phyloP scores from a whole-genome alignment of 163 green algal genomes.

The Scenedesmus sp. region DNA sequence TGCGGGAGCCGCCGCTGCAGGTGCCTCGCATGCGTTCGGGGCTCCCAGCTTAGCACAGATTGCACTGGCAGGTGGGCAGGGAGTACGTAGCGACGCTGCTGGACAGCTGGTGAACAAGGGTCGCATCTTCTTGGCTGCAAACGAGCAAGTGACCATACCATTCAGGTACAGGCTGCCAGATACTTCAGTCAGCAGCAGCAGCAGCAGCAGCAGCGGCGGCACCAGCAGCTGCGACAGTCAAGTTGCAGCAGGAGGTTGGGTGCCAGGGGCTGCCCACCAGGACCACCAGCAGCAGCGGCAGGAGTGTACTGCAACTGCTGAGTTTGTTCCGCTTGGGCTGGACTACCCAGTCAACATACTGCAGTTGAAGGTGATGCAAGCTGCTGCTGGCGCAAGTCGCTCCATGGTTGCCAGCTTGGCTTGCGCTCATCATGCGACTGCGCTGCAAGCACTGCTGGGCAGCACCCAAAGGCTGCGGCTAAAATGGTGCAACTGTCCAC shows the following conservation, averaged over 20 bases:
- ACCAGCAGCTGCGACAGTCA: neutral
- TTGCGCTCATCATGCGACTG: neutral
- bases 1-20: neutral
- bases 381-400: neutral
- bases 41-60: conserved; percentile 18
- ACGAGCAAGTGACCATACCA: conserved; percentile 68
- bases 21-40: neutral
- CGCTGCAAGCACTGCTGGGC: neutral
- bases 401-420: neutral
- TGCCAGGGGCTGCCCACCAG: neutral
- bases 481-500: neutral
- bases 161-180: conserved; percentile 61
- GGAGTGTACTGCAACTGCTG: conserved; percentile 56
- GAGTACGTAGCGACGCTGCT: neutral
- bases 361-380: conserved; percentile 65
- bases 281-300: conserved; percentile 43
- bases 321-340: conserved; percentile 62
- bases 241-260: neutral
- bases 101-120: conserved; percentile 23
- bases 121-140: conserved; percentile 56
- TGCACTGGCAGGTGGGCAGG: neutral
- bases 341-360: conserved; percentile 67
- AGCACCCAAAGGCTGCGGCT: neutral
- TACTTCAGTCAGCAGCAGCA: neutral
- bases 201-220: conserved; percentile 6